phyloP scores from a whole-genome alignment of 2,329 filamentous ascomycete species.

The Colletotrichum tropicicola region DNA sequence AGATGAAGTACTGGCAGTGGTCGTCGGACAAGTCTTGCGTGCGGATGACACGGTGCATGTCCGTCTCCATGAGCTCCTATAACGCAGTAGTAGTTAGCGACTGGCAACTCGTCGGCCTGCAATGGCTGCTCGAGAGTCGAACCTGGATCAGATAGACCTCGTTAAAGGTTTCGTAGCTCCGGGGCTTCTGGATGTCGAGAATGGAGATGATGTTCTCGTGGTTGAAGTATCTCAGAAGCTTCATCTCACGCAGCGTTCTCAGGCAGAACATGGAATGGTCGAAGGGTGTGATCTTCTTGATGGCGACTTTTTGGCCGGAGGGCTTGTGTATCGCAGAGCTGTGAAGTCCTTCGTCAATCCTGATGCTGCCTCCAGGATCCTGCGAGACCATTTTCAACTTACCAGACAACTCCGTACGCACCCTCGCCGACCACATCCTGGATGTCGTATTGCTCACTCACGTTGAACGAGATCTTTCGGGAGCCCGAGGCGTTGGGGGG shows the following conservation, averaged over 20 bases:
- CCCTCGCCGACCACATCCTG: constrained; percentile 99
- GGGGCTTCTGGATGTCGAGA: constrained; percentile 97
- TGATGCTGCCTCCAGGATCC: constrained; percentile 25
- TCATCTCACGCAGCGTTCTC: constrained; percentile 97
- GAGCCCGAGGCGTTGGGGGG: constrained; percentile 68
- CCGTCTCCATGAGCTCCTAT: constrained; percentile 98
- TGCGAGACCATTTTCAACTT: constrained; percentile 47
- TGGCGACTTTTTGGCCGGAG: constrained; percentile 96
- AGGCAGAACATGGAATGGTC: constrained; percentile 99
- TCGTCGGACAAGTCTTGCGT: constrained; percentile 99
- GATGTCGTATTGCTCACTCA: constrained; percentile 99
- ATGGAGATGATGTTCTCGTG: constrained; percentile 99
- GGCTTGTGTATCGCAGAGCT: constrained; percentile 98
- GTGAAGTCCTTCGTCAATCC: constrained; percentile 9
- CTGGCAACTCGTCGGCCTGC: neutral
- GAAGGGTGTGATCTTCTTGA: constrained; percentile 99
- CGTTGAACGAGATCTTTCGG: constrained; percentile 99
- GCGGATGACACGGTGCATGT: constrained; percentile 99
- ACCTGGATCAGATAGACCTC: constrained; percentile 99
- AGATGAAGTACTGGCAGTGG: constrained; percentile 99
- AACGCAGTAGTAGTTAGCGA: constrained; percentile 27
- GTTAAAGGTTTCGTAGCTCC: constrained; percentile 94
- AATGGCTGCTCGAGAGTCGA: constrained; percentile 36
- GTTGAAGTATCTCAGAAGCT: constrained; percentile 98
- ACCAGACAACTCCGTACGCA: constrained; percentile 99